Percentiles rank a stretch among this genome's conserved stretches.
These are phyloP conservation scores for Solanum virginianum DNA, from an alignment of 257 asterid species.

Conservation along the genomic window DNA sequence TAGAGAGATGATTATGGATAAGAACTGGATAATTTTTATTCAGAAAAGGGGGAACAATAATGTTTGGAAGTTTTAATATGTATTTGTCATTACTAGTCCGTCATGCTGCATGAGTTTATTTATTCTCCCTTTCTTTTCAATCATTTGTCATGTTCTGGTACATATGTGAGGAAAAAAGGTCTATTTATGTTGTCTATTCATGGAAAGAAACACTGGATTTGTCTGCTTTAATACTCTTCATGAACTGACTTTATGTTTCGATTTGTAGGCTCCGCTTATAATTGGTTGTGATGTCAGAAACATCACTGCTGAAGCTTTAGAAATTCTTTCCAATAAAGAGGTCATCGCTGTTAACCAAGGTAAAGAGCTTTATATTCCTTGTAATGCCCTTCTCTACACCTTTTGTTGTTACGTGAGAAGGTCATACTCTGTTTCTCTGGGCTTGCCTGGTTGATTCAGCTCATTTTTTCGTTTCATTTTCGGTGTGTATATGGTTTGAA, in stretches of 20 bases:
- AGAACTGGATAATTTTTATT: neutral
- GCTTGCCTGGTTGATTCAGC: neutral
- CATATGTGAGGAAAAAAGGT: neutral
- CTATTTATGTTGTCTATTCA: neutral
- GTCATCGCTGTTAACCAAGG: constrained; percentile 91
- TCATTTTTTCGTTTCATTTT: neutral
- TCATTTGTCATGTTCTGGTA: neutral
- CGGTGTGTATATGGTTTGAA: neutral
- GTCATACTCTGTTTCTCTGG: neutral
- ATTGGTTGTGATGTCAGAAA: constrained; percentile 94
- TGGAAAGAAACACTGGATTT: neutral
- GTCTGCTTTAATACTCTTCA: neutral
- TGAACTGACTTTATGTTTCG: neutral
- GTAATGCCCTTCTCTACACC: neutral
- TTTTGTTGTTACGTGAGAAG: neutral
- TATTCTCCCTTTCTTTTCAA: neutral
- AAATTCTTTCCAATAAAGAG: constrained; percentile 67
- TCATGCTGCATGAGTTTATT: neutral
- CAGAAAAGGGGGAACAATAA: neutral
- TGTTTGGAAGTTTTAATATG: neutral
- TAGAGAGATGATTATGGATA: neutral
- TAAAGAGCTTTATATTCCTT: neutral
- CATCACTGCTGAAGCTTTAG: constrained; percentile 58
- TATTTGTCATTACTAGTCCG: neutral
- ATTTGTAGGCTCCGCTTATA: constrained; percentile 70